Evolutionary conservation across 768 basidiomycete genomes (phyloP), one percentile per base, ranked within the genome.

Genomic region (Xanthoconium purpureum): DNA sequence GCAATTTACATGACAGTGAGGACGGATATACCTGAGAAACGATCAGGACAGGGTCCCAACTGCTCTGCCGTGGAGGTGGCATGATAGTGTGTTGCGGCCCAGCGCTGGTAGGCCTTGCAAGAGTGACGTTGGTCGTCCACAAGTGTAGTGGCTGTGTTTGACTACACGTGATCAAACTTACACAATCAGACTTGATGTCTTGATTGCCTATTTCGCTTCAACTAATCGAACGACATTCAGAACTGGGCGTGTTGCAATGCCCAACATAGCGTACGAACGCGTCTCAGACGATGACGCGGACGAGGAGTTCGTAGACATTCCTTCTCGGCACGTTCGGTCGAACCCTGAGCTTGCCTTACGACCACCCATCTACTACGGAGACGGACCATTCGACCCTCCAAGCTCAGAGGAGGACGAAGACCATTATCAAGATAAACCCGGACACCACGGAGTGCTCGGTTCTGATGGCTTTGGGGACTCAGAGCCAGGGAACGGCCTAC

Each of bases 31-130:
- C 94, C 78, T 97, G 94, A 56, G 91, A 93, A 61, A 94, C 78
- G 47, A 97, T 81, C 55, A 96, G 74, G 5, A 91, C 74, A 18
- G 95, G 94, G 69, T 98, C 95, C 95, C 94, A 97, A 59, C 84
- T 88, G 30, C 77, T 71, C 48, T 73, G 72, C 57, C 77, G 78
- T 52, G 71, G 60, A 38, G 70, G 71, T 40, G 74, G 59, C 75
- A 77, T 77, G 55, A 38, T 56, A 32, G 40, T 33, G 32, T 36
- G 47, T 37, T 37, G 47, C 36, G 43, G 30, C 33, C 30, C 38
- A 46, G 50, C 47, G 44, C 44, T 45, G 17, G 44, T 6, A 3
- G 15, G 46, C 38, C 46, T 36, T 12, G 12, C 17, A 37, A 28
- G n/a, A 17, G 24, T 20, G 44, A 30, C 44, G 14, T 28, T 30